These are phyloP conservation scores for Clonostachys rosea DNA, from an alignment of 2,329 filamentous ascomycete genomes.

Conservation along the genomic window DNA sequence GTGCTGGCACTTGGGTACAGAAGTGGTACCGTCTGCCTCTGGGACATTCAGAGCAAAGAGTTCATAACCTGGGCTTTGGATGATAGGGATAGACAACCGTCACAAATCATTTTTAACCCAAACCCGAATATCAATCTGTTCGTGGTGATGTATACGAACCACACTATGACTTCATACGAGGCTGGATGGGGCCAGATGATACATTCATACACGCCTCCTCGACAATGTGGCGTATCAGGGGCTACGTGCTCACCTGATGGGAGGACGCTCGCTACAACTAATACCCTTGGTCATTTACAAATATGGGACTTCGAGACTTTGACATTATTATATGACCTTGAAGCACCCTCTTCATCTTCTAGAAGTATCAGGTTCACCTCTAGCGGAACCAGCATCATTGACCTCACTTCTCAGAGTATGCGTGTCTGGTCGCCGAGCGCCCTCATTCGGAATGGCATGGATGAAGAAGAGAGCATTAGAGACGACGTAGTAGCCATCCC, in stretches of 20 bases:
- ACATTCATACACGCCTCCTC: background rate
- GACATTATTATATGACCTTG: constrained; percentile 9
- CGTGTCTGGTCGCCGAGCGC: constrained; percentile 12
- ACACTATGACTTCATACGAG: constrained; percentile 10
- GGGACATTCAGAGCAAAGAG: constrained; percentile 7
- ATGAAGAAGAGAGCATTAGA: constrained; percentile 10
- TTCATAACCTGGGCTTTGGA: constrained; percentile 11
- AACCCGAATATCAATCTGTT: constrained; percentile 10
- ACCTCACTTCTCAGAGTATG: constrained; percentile 11
- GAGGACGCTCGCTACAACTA: constrained; percentile 8
- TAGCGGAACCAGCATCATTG: constrained; percentile 9
- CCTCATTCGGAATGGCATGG: constrained; percentile 9
- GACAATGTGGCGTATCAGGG: constrained; percentile 2
- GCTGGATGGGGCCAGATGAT: constrained; percentile 8
- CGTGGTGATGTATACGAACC: constrained; percentile 10
- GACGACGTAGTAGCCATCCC: constrained; percentile 4
- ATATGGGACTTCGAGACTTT: constrained; percentile 15
- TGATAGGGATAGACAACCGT: constrained; percentile 3
- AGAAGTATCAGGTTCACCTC: constrained; percentile 11
- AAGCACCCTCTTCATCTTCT: constrained; percentile 5
- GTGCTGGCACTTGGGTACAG: constrained; percentile 9
- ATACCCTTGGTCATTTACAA: constrained; percentile 7
- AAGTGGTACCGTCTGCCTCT: constrained; percentile 11
- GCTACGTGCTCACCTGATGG: constrained; percentile 10
- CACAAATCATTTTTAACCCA: constrained; percentile 12